Base-by-base conservation (phyloP, 345 rosid genomes). In the Syzygium jambos region DNA sequence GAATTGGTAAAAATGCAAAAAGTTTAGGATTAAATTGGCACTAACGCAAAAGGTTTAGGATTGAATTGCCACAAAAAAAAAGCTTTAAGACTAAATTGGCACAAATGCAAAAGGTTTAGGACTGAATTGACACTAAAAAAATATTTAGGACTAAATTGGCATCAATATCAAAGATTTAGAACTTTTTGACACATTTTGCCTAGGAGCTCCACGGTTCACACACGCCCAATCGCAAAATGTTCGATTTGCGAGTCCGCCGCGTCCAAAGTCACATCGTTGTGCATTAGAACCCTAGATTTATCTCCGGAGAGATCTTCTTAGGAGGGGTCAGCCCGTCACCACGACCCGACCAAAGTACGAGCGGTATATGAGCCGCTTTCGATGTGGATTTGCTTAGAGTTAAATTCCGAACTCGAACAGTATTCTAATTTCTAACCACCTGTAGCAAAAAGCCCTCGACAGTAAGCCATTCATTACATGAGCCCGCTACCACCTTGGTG, bases 401-500 rank as follows among this genome's bases (percentile, higher is more conserved):
- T 56, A 0, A 56, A 56, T 56, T 56, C 1, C 23, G n/a, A 56
- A 23, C n/a, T 23, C 61, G 0, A 23, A 23, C 0, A 10, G 61
- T 27, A 23, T 56, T 23, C 61, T 4, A 56, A 56, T 23, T 56
- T 23, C 61, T 9, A 23, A 10, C 61, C n/a, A 56, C 2, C 13
- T 23, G 1, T 4, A 56, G n/a, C 13, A 0, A 23, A 8, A 56
- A 23, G 5, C 61, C 4, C 13, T 56, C 61, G 1, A 55, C 0
- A 55, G 27, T 55, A 21, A 55, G 4, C 23, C 57, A 7, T 54
- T 21, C 57, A 7, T 54, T 21, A 21, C 9, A 7, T 54, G 57
- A 4, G 11, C 57, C 22, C 7, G 25, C 57, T 55, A 55, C 11
- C 5, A 21, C 61, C 12, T 56, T 22, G 5, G 2, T 56, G 12